These are phyloP conservation scores for Colletotrichum sp. DNA, from an alignment of 2,329 filamentous ascomycete genomes.

Conservation along the genomic window DNA sequence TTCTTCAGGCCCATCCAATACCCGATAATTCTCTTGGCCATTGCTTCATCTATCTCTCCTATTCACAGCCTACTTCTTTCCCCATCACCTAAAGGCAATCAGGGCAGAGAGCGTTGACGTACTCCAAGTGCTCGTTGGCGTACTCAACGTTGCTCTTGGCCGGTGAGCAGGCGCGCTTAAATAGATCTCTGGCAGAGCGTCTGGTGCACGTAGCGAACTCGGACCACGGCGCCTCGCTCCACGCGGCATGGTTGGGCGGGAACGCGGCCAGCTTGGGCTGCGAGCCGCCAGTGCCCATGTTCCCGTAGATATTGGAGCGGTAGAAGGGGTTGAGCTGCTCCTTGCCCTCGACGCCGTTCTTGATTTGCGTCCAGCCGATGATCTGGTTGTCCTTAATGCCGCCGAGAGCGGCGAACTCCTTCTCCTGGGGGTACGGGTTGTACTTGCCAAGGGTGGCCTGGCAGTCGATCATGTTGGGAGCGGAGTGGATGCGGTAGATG, in stretches of 20 bases:
- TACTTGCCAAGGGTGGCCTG: not conserved
- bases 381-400: slow-evolving; percentile 3
- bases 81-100: not conserved
- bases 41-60: too few species aligned
- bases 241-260: not conserved
- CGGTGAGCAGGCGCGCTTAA: not conserved
- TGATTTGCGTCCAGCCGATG: not conserved
- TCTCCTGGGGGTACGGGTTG: not conserved
- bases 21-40: too few species aligned
- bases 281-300: not conserved
- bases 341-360: not conserved
- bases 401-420: not conserved
- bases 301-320: not conserved
- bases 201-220: not conserved
- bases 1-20: too few species aligned
- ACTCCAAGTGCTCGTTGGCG: not conserved
- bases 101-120: not conserved
- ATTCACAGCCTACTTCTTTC: too few species aligned
- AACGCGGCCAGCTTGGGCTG: not conserved
- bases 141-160: not conserved
- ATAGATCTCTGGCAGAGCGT: not conserved
- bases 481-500: slow-evolving; percentile 2
- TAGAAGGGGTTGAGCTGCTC: not conserved
- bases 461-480: slow-evolving; percentile 7
- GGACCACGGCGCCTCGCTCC: not conserved